Base-by-base conservation (phyloP, 192 early-diverging fungal genomes). In the Backusella australiensis region DNA sequence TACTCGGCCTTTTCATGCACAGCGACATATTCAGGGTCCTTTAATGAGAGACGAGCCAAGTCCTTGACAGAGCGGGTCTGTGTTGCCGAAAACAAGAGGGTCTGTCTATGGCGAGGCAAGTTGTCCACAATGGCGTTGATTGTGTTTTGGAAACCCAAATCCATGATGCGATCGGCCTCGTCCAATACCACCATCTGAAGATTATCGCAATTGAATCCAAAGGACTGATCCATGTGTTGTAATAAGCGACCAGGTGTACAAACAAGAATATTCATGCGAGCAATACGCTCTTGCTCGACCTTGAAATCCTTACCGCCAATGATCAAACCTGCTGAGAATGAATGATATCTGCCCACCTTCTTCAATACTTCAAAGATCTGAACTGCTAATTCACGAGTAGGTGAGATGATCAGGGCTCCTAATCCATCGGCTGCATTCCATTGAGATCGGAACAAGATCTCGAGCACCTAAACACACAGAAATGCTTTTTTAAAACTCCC, bases 51-150 rank as follows among this genome's bases (percentile, higher is more conserved):
- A 17, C 98, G 84, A 6, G 96, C 97, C 71, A 99, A 79, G 83
- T 99, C 98, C 79, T 92, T 93, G 38, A 99, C 95, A 34, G 94
- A 94, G 67, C 96, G 96, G 15, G 98, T 98, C 87, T 98, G 97
- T 11, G 98, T 99, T 6, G 98, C 98, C 44, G 96, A 98, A 73
- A 99, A 99, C 63, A 99, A 82, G 75, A 98, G 86, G 2, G 98
- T 99, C 77, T 97, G 96, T 34, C 98, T 86, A 34, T 93, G 83
- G 35, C 80, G 87, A 17, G 97, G 96, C 80, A 99, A 79, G 73
- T 94, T 94, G 66, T 87, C 91, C 14, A 96, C 84, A 69, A 96
- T 93, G 21, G 94, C 94, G 75, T 96, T 96, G 69, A 96, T 79
- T 1, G 89, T 90, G 59, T 91, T 91, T 68, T 91, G 88, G 81